Base-by-base conservation (phyloP, 192 early-diverging fungal species). In the Linnemannia elongata region DNA sequence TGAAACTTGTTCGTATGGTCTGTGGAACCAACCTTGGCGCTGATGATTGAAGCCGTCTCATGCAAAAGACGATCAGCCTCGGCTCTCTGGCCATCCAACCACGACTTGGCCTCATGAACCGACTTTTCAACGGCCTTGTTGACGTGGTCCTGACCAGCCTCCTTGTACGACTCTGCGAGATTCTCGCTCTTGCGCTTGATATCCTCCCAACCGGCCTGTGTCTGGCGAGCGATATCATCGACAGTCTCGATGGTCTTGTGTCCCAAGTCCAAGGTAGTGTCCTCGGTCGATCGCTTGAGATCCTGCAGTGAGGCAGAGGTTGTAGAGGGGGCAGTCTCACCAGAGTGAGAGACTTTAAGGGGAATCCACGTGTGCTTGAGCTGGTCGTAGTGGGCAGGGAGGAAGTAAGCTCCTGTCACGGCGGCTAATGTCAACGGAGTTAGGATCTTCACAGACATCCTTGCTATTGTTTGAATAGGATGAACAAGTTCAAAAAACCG, bases 371-470 rank as follows among this genome's bases (percentile, higher is more conserved):
- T 42, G 44, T 33, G 39, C 38, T 70, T 81, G 47, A 87, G 15
- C 15, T 74, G 36, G 6, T 74, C 68, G 2, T 76, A 49, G 49
- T 87, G 85, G 2, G 72, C 76, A 1, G 85, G 85, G 9, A 87
- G 70, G 68, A 87, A 87, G 54, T 87, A 87, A 41, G 57, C 17
- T 33, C 85, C 80, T 3, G 76, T 35, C 17, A 69, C 49, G 18
- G 85, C 80, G 39, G 70, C 85, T 6, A 87, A 44, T 4, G 76
- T 68, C 47, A 87, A 54, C 3, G 85, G 85, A 41, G 79, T 87
- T 47, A 87, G 12, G 45, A 87, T 60, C 70, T 81, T 87, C 63
- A 87, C 80, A 1, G 75, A 49, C 15, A 71, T 49, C 44, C 79
- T 87, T 27, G 71, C 85, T 87, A 47, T 63, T 74, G 12, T 36